A percentile compares a stretch with the other conserved stretches of the same genome.
Conservation (phyloP, 1,139 yeast species). For the Candida dubliniensis region DNA sequence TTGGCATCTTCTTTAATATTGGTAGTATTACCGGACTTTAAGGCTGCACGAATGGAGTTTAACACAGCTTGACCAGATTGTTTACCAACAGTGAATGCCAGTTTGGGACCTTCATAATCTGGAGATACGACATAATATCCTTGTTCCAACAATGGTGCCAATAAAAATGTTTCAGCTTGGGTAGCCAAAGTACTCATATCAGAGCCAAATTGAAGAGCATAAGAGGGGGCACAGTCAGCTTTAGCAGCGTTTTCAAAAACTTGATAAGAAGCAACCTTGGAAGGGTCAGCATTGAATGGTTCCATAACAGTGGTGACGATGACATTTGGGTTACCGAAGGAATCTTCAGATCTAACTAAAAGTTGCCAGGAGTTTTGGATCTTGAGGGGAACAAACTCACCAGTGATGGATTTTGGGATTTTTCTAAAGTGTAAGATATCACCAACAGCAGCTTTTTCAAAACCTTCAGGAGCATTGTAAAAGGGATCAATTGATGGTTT, state of each 20-base stretch:
- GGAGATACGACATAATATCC: conserved; percentile 38
- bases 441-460: conserved; percentile 20
- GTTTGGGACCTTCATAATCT: conserved; percentile 33
- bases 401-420: conserved; percentile 20
- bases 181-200: conserved; percentile 8
- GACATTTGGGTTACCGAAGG: conserved; percentile 29
- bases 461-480: conserved; percentile 23
- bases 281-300: conserved; percentile 27
- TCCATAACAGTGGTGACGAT: conserved; percentile 34
- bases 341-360: conserved; percentile 32
- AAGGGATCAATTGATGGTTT: conserved; percentile 20
- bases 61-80: conserved; percentile 34
- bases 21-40: conserved; percentile 25
- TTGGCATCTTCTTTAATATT: conserved; percentile 29
- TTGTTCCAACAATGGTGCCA: conserved; percentile 25
- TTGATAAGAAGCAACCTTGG: conserved; percentile 22
- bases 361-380: conserved; percentile 29
- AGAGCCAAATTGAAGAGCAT: conserved; percentile 10
- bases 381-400: conserved; percentile 17
- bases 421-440: conserved; percentile 23
- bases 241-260: conserved; percentile 15
- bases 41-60: conserved; percentile 32
- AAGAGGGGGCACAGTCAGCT: conserved; percentile 16
- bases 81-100: conserved; percentile 31
- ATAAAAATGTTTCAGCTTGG: conserved; percentile 25